Base-by-base conservation (phyloP, 164 flowering plant genomes). In the Tetrastigma voinierianum region DNA sequence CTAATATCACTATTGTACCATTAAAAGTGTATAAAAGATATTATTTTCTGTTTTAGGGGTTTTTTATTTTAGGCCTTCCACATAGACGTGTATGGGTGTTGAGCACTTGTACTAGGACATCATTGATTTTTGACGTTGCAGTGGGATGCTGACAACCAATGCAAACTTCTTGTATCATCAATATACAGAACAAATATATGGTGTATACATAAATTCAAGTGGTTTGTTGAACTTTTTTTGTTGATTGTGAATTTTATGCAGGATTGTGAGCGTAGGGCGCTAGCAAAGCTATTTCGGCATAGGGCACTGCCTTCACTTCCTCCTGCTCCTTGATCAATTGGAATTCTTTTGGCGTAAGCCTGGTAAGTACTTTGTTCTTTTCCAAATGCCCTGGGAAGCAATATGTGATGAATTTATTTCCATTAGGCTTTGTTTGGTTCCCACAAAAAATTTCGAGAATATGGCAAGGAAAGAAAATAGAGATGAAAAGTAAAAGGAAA, bases 231-330 rank as follows among this genome's bases (percentile, higher is more conserved):
- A 32, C 45, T 14, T 19, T 24, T 10, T 51, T 62, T 25, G 1
- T 65, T 55, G 19, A 55, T 54, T 44, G 2, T 54, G 20, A 44
- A 52, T 61, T 61, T 13, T 57, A 4, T 79, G 59, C 83, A 95
- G 98, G 98, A 95, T 55, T 95, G 98, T 77, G 96, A 95, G 69
- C 91, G 98, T 60, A 82, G 98, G 78, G 78, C 96, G 68, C 66
- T 91, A 17, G 84, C 79, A 15, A 93, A 93, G 81, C 70, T 90
- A 63, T 87, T 86, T 74, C 88, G 69, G 53, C 98, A 93, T 67
- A 77, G 96, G 64, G 59, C 51, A 24, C 69, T 59, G 43, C 72
- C 61, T 46, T 54, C 80, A 24, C 70, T 82, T 43, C 78, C 86
- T 9, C 46, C 60, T 59, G 47, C 61, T 44, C 68, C 70, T 65